These are phyloP conservation scores for Tetradesmus lagerheimii DNA, from an alignment of 139 green algal genomes.

Conservation along the genomic window DNA sequence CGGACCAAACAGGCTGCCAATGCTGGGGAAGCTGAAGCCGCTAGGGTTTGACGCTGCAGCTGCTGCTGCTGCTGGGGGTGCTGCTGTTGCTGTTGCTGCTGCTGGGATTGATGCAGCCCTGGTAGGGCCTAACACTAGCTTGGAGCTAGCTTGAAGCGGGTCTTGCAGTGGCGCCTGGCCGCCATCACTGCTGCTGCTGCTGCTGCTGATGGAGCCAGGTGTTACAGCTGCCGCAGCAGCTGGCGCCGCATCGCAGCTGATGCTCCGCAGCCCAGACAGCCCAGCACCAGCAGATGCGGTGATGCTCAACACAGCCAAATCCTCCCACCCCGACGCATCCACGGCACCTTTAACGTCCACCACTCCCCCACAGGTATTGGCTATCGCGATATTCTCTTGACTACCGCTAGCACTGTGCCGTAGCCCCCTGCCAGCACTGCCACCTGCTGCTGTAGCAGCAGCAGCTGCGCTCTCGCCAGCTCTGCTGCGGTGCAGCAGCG, in stretches of 20 bases:
- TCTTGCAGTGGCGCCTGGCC: neutral
- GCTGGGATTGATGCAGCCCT: neutral
- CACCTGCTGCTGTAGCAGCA: neutral
- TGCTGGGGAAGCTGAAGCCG: slow-evolving; percentile 37
- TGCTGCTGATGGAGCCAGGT: neutral
- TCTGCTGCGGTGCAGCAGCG: slow-evolving; percentile 11
- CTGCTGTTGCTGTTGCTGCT: neutral
- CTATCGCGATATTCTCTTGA: too few relatives aligned
- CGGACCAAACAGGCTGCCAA: slow-evolving; percentile 43
- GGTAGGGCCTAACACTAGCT: neutral
- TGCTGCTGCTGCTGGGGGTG: neutral
- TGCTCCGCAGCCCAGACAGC: neutral
- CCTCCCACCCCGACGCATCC: neutral
- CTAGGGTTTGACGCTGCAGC: neutral
- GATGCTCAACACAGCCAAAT: neutral
- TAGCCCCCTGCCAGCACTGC: too few relatives aligned
- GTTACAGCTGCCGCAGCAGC: neutral
- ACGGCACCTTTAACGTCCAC: neutral
- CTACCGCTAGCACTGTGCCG: too few relatives aligned
- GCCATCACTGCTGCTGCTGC: neutral
- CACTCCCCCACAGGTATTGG: too few relatives aligned
- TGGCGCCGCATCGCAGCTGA: neutral
- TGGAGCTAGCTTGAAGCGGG: neutral
- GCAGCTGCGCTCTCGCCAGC: neutral
- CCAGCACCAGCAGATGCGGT: neutral